Evolutionary conservation across 495 filamentous ascomycete species (phyloP).

Genomic region (Penicillium argentinense): DNA sequence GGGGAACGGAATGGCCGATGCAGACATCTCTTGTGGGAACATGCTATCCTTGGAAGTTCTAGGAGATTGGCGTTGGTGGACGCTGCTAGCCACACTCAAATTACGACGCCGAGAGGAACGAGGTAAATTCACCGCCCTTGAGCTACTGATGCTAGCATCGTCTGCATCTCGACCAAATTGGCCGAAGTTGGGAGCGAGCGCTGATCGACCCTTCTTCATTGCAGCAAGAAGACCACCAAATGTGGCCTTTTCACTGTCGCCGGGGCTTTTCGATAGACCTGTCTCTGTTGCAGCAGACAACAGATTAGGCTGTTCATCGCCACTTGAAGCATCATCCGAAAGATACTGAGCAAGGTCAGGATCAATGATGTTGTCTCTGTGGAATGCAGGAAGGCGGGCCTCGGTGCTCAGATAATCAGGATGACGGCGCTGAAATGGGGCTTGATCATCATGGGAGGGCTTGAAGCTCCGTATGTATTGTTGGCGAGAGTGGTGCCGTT

Average conservation of each 20-base stretch:
- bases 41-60: slow-evolving; percentile 49
- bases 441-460: slow-evolving; percentile 69
- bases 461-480: slow-evolving; percentile 64
- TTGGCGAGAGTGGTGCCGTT: slow-evolving; percentile 82
- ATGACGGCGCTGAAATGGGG: slow-evolving; percentile 81
- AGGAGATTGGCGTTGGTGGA: slow-evolving; percentile 68
- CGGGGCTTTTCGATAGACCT: slow-evolving; percentile 44
- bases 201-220: slow-evolving; percentile 72
- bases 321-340: slow-evolving; percentile 91
- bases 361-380: slow-evolving; percentile 97
- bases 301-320: slow-evolving; percentile 87
- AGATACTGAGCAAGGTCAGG: slow-evolving; percentile 93
- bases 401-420: slow-evolving; percentile 61
- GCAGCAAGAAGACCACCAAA: slow-evolving; percentile 57
- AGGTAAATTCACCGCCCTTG: slow-evolving; percentile 52
- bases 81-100: slow-evolving; percentile 70
- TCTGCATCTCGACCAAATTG: slow-evolving; percentile 62
- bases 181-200: slow-evolving; percentile 59
- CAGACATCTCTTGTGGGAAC: slow-evolving; percentile 31
- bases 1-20: slow-evolving; percentile 17
- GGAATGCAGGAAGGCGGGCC: slow-evolving; percentile 81
- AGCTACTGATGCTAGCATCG: slow-evolving; percentile 57
- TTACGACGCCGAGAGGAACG: slow-evolving; percentile 67
- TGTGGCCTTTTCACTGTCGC: slow-evolving; percentile 55
- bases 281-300: slow-evolving; percentile 67